Evolutionary conservation across 345 rosid genomes (phyloP).

Genomic region (Combretum micranthum): DNA sequence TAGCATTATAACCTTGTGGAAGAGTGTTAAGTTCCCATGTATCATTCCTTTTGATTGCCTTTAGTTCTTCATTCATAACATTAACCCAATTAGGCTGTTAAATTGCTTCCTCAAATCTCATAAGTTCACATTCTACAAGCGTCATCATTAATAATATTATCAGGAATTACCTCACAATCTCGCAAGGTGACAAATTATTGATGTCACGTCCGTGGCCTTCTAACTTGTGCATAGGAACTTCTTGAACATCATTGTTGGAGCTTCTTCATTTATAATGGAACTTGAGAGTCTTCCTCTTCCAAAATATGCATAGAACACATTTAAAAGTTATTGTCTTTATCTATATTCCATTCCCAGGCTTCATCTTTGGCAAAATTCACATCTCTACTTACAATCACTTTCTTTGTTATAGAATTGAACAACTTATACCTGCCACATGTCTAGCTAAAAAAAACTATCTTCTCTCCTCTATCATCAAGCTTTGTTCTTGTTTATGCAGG

Average conservation of each 20-base stretch:
- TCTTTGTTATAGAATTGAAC: not conserved
- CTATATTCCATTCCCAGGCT: too few relatives aligned
- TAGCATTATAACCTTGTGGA: not conserved
- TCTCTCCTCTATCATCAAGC: too few relatives aligned
- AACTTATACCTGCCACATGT: not conserved
- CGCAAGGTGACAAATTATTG: too few relatives aligned
- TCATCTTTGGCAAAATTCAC: too few relatives aligned
- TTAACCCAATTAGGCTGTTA: not conserved
- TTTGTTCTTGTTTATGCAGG: too few relatives aligned
- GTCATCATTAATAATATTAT: not conserved
- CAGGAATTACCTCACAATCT: not conserved
- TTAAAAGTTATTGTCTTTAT: too few relatives aligned
- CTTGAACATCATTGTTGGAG: too few relatives aligned
- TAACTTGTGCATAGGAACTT: too few relatives aligned
- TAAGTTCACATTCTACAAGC: not conserved
- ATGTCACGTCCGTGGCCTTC: too few relatives aligned
- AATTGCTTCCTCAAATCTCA: not conserved
- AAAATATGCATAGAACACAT: not conserved
- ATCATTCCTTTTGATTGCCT: not conserved
- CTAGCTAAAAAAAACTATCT: not conserved
- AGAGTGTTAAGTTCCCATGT: not conserved
- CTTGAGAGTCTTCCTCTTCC: too few relatives aligned
- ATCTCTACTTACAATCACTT: not conserved
- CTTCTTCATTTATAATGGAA: too few relatives aligned
- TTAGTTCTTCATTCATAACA: slow-evolving; percentile 5